Evolutionary conservation across 2,329 filamentous ascomycete species (phyloP).

Genomic region (Colletotrichum sp.): DNA sequence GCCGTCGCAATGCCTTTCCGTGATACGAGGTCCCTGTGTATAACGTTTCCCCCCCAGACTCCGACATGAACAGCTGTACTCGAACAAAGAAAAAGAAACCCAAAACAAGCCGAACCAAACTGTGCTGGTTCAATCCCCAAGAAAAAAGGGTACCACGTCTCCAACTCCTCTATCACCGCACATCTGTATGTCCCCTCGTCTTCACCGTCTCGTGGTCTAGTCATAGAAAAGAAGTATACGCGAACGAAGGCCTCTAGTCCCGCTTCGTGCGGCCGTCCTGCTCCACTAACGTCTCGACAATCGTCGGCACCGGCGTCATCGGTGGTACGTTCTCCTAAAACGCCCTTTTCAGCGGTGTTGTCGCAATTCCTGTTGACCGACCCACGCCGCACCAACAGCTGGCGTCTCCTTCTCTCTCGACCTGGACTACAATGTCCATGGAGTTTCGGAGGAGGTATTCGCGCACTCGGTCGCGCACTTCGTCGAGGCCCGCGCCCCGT

Average conservation of each 20-base stretch:
- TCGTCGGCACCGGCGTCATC: neutral
- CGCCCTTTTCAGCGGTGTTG: constrained; percentile 35
- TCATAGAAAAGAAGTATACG: neutral
- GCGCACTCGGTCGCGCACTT: constrained; percentile 79
- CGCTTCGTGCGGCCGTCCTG: neutral
- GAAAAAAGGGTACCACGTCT: neutral
- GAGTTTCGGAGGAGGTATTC: constrained; percentile 73
- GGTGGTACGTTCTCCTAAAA: constrained; percentile 28
- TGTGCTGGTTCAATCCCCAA: neutral
- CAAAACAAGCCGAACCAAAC: neutral
- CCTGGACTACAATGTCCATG: constrained; percentile 85
- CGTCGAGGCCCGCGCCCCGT: constrained; percentile 75
- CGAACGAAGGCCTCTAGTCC: neutral
- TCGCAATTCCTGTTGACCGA: constrained; percentile 30
- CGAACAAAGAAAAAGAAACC: neutral
- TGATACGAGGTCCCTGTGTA: neutral
- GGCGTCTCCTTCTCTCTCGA: constrained; percentile 81
- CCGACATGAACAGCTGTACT: neutral
- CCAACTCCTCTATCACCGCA: neutral
- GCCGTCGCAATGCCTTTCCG: constrained; percentile 10
- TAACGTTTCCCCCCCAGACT: neutral
- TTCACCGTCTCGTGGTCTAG: neutral
- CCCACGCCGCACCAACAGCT: constrained; percentile 63
- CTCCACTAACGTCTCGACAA: neutral
- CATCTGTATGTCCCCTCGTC: neutral